Base-by-base conservation (phyloP, 2,329 filamentous ascomycete species). In the Hypoxylon sp. region DNA sequence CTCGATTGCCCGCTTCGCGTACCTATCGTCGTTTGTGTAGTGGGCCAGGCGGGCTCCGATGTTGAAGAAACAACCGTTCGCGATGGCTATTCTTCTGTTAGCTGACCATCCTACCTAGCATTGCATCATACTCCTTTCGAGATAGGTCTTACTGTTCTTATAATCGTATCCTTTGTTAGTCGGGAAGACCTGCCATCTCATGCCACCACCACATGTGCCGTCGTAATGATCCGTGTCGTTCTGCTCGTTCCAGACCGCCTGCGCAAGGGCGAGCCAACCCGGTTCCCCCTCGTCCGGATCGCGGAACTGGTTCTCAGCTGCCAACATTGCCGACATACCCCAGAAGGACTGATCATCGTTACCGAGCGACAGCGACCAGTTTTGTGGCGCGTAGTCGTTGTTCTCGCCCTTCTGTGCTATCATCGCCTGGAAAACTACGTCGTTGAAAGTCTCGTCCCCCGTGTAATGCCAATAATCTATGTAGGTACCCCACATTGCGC, bases 111-210 rank as follows among this genome's bases (percentile, higher is more conserved):
- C 7, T 17, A 4, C 11, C 29, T 21, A 20, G 25, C 30, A n/a
- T 13, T 40, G 13, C 17, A 7, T 19, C 6, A 13, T 8, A 15
- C 4, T 34, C 26, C n/a, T 19, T 40, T 35, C 16, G 2, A 26
- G 7, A 1, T 13, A 12, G 8, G 15, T 52, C 65, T 35, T 61
- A 69, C 63, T 70, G 55, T 78, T 77, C 63, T 78, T 75, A 63
- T 75, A 75, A 47, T 70, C 65, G 53, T 71, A 74, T 12, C 84
- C 84, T 20, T 69, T 75, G 61, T 86, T 84, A 60, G 76, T 79
- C 2, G 77, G 70, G 67, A 79, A 84, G 40, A 88, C 82, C 69
- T 89, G 86, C 86, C 86, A 89, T 55, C 80, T 78, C 56, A 89
- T 64, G 3, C 86, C 86, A 43, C 85, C 84, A 35, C 73, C 75